Base-by-base conservation (phyloP, 2,329 filamentous ascomycete genomes). In the Sordariomycetes sp. region DNA sequence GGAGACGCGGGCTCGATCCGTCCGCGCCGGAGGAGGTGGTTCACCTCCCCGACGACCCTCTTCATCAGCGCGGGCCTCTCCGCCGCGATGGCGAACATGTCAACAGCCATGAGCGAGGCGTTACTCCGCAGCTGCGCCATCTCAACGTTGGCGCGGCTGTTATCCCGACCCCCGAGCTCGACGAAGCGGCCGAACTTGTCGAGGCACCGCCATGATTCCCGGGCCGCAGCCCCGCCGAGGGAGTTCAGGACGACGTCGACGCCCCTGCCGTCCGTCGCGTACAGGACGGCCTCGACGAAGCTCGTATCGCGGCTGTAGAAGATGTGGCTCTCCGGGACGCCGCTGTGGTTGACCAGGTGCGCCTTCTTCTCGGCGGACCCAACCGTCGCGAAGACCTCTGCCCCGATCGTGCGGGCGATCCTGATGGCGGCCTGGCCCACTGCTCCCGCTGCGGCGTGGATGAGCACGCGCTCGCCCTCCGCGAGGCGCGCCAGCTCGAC, bases 221-320 rank as follows among this genome's bases (percentile, higher is more conserved):
- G 67, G 2, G 77, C 63, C 1, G 68, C 64, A 18, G 78, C 75
- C 0, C 76, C 76, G 2, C 71, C 63, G 0, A 78, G 66, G 0
- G 73, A 76, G 64, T 78, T 72, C 64, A 92, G 85, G 16, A 88
- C 86, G 0, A 84, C 83, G 69, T 92, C 88, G 1, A 86, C 86
- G 12, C 88, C 88, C 3, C 64, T 69, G 14, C 79, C 80, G 0
- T 60, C 59, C 0, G 72, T 74, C 1, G 62, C 63, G 24, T 63
- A 57, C 52, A 65, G 57, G 18, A 70, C 24, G 3, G 53, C 63
- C 8, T 62, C 48, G 4, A 40, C 58, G 25, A 70, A 70, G 18
- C 60, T 61, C 4, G 60, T 46, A 35, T 67, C 64, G 35, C 66
- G 59, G 40, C 62, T 66, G 54, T 64, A 67, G 54, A 70, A 68